A percentile compares a stretch with the other conserved stretches of the same genome.
Conservation (phyloP, 179 eudicot species). For the Beta corolliflora region DNA sequence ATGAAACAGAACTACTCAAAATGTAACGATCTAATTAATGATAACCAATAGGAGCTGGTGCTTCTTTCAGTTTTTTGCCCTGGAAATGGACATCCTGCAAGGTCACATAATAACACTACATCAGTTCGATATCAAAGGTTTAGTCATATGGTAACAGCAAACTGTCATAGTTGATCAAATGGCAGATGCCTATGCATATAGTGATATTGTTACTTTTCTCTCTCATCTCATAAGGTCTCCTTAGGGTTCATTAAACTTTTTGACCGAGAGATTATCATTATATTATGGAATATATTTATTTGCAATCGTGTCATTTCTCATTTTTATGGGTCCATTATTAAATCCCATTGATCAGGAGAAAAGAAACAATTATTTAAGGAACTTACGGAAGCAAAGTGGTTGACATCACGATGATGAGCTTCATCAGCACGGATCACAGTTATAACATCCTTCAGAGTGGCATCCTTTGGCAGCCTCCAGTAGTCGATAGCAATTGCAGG, state of each 20-base stretch:
- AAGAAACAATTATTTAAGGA: background rate
- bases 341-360: no score
- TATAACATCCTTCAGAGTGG: constrained; percentile 79
- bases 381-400: constrained; percentile 96
- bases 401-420: constrained; percentile 97
- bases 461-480: constrained; percentile 87
- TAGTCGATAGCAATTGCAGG: constrained; percentile 93
- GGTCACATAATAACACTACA: background rate
- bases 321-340: no score
- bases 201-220: no score
- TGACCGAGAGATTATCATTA: no score
- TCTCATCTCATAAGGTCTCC: no score
- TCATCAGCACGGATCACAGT: constrained; percentile 93
- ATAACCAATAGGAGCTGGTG: constrained; percentile 85
- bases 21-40: constrained; percentile 44
- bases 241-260: no score
- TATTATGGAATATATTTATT: no score
- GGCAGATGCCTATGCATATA: background rate
- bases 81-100: constrained; percentile 77
- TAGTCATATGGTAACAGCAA: background rate
- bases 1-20: background rate
- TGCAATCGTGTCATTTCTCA: no score
- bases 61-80: constrained; percentile 69
- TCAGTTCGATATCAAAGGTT: background rate
- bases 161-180: background rate